Evolutionary conservation across 306 rosid species (phyloP).

Genomic region (Cicer cuneatum): DNA sequence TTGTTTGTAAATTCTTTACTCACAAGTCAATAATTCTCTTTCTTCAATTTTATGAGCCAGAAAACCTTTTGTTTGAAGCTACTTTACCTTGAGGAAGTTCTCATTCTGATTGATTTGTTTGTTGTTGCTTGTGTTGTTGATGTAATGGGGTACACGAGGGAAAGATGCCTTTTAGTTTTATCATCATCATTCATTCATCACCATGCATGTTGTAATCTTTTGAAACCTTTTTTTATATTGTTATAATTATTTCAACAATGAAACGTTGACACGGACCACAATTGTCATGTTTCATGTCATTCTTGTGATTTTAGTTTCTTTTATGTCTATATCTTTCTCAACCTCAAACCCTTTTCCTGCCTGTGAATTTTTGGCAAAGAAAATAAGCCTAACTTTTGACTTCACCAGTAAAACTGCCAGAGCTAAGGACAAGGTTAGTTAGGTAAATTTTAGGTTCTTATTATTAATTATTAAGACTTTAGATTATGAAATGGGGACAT

Average conservation of each 20-base stretch:
- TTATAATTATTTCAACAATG: slow-evolving; percentile 28
- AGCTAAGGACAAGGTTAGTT: slow-evolving; percentile 63
- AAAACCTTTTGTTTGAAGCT: slow-evolving; percentile 44
- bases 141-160: slow-evolving; percentile 57
- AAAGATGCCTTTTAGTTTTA: slow-evolving; percentile 44
- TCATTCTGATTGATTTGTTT: slow-evolving; percentile 44
- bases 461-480: slow-evolving; percentile 40
- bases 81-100: slow-evolving; percentile 43
- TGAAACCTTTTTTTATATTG: slow-evolving; percentile 44
- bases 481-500: slow-evolving; percentile 39
- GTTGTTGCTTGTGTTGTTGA: slow-evolving; percentile 43
- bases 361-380: slow-evolving; percentile 53
- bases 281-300: slow-evolving; percentile 64
- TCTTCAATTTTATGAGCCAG: slow-evolving; percentile 36
- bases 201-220: slow-evolving; percentile 45
- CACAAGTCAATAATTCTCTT: slow-evolving; percentile 44
- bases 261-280: slow-evolving; percentile 45
- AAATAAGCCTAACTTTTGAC: slow-evolving; percentile 52
- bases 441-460: slow-evolving; percentile 36
- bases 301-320: slow-evolving; percentile 68
- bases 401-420: slow-evolving; percentile 49
- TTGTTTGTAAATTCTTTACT: slow-evolving; percentile 57
- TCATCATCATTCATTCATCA: slow-evolving; percentile 32
- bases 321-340: slow-evolving; percentile 45
- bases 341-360: slow-evolving; percentile 38